A percentile compares a stretch with the other conserved stretches of the same genome.
phyloP scores from a whole-genome alignment of 2,329 filamentous ascomycete genomes.

The Anisogramma anomala region DNA sequence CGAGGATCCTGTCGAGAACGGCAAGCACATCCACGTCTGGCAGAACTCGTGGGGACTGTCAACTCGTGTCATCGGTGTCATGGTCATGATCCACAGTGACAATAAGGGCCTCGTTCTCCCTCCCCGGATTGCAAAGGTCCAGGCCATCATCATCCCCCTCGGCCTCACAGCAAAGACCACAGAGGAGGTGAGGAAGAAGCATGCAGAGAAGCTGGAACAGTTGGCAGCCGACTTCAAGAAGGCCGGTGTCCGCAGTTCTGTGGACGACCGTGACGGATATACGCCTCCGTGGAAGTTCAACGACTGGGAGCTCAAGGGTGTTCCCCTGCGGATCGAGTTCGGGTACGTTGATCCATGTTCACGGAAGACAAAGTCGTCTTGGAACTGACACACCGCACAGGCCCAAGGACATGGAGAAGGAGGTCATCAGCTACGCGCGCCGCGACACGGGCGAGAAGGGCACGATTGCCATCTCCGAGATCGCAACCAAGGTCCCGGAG shows the following conservation, averaged over 20 bases:
- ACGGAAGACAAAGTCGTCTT: no score
- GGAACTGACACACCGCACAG: neutral
- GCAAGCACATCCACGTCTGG: conserved; percentile 78
- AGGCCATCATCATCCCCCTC: conserved; percentile 81
- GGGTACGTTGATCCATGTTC: conserved; percentile 94
- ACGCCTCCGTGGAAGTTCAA: conserved; percentile 97
- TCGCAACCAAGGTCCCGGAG: conserved; percentile 61
- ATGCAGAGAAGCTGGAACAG: conserved; percentile 63
- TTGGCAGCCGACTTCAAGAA: conserved; percentile 59
- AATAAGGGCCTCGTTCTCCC: conserved; percentile 91
- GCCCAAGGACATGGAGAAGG: conserved; percentile 42
- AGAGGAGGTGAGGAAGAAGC: conserved; percentile 64
- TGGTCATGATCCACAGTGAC: conserved; percentile 97
- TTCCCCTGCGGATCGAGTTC: conserved; percentile 88
- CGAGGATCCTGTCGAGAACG: conserved; percentile 77
- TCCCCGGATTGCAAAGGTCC: conserved; percentile 75
- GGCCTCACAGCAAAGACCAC: conserved; percentile 83
- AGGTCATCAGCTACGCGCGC: conserved; percentile 73
- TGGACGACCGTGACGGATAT: conserved; percentile 83
- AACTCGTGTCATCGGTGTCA: conserved; percentile 92
- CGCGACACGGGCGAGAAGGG: conserved; percentile 80
- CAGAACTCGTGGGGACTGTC: conserved; percentile 99
- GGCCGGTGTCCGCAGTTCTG: conserved; percentile 64
- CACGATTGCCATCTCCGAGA: conserved; percentile 62
- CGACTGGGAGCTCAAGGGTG: conserved; percentile 95